These are phyloP conservation scores for Penicillium subrubescens DNA, from an alignment of 495 filamentous ascomycete genomes.

Conservation along the genomic window DNA sequence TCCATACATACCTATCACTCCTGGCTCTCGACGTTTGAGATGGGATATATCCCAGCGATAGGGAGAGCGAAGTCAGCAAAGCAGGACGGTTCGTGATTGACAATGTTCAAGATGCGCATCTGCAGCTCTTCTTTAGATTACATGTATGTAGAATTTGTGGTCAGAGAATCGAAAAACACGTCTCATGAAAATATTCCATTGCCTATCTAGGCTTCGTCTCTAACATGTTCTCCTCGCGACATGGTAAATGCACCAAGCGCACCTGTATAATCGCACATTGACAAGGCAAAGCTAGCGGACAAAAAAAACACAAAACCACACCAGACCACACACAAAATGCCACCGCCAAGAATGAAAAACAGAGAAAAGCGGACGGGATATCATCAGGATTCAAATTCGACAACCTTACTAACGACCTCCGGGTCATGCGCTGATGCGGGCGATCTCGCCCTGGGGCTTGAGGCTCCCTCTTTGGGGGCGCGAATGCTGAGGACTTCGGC, in stretches of 20 bases:
- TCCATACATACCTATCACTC: too few relatives aligned
- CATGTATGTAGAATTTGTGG: background rate
- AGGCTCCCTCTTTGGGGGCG: conserved; percentile 31
- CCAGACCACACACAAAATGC: background rate
- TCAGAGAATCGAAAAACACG: background rate
- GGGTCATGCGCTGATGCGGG: conserved; percentile 20
- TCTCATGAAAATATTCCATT: conserved; percentile 1
- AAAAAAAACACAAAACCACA: conserved; percentile 10
- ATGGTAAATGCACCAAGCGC: conserved; percentile 6
- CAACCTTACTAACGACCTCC: conserved; percentile 40
- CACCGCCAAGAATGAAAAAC: conserved; percentile 1
- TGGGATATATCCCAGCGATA: background rate
- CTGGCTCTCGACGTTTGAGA: too few relatives aligned
- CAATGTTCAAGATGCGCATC: background rate
- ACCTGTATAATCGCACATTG: conserved; percentile 19
- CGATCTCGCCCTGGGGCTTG: conserved; percentile 9
- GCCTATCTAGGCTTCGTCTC: background rate
- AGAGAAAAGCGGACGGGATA: conserved; percentile 9
- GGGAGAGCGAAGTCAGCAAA: background rate
- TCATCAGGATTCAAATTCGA: conserved; percentile 45
- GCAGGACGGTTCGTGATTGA: too few relatives aligned
- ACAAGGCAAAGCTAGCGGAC: conserved; percentile 5
- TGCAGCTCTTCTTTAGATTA: background rate
- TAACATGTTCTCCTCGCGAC: background rate
- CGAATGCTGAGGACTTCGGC: conserved; percentile 26